Conservation (phyloP, 345 rosid species). For the Euphorbia tirucalli region DNA sequence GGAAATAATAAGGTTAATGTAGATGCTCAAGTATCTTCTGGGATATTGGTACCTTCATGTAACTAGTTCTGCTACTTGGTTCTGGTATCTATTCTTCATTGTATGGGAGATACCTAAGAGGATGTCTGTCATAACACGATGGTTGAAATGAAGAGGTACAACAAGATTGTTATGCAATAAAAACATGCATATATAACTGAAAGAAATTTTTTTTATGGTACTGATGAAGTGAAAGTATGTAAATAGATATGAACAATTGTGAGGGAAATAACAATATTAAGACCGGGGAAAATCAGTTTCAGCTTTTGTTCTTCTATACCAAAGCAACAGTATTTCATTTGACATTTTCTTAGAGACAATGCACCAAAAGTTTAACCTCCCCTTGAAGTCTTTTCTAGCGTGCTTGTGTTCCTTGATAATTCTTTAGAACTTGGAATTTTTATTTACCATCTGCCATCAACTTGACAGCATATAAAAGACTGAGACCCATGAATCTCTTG, state of each 20-base stretch:
- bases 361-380: neutral
- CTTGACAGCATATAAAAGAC: neutral
- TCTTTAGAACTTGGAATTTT: neutral
- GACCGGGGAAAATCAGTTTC: neutral
- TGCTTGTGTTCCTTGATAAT: neutral
- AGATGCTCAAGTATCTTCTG: neutral
- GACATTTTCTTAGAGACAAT: neutral
- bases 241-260: no score
- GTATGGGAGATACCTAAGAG: neutral
- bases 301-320: conserved; percentile 3
- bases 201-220: neutral
- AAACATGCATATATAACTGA: neutral
- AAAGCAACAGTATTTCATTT: neutral
- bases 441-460: neutral
- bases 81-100: neutral
- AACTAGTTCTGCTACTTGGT: neutral
- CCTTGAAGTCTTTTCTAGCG: neutral
- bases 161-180: neutral
- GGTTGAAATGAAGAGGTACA: neutral
- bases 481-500: neutral
- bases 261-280: neutral
- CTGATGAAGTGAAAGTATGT: neutral
- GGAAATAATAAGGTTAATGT: neutral
- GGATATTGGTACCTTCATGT: neutral
- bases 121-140: neutral